Evolutionary conservation across 2,329 filamentous ascomycete genomes (phyloP).

Genomic region (Orbilia brochopaga): DNA sequence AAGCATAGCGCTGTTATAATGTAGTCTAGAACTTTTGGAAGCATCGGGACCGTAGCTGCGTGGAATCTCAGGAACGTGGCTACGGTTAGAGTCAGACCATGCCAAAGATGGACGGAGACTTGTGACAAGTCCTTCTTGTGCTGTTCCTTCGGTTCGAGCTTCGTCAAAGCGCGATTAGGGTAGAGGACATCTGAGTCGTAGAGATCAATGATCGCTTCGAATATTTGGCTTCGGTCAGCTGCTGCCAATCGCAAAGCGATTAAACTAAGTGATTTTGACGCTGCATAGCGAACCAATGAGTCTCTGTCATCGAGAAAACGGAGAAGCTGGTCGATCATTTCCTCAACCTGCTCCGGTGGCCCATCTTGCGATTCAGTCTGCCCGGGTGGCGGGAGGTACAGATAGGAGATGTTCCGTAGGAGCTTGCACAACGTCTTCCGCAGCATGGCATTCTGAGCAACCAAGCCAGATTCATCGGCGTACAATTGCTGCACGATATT

Average conservation of each 20-base stretch:
- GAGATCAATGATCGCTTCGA: slow-evolving; percentile 79
- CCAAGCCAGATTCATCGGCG: slow-evolving; percentile 27
- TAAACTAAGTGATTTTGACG: slow-evolving; percentile 89
- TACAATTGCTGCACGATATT: slow-evolving; percentile 35
- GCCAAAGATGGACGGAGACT: slow-evolving; percentile 66
- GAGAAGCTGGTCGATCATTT: slow-evolving; percentile 79
- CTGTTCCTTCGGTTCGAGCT: slow-evolving; percentile 39
- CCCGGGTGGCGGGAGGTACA: slow-evolving; percentile 36
- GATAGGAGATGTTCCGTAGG: slow-evolving; percentile 37
- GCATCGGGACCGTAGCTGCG: slow-evolving; percentile 52
- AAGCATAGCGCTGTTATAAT: slow-evolving; percentile 77
- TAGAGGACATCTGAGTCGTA: slow-evolving; percentile 69
- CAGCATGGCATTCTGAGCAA: slow-evolving; percentile 43
- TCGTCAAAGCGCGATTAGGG: slow-evolving; percentile 36
- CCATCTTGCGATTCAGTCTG: slow-evolving; percentile 29
- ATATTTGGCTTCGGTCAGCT: slow-evolving; percentile 83
- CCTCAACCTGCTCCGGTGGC: slow-evolving; percentile 65
- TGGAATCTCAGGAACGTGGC: slow-evolving; percentile 55
- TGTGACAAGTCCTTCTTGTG: slow-evolving; percentile 44
- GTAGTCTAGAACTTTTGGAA: slow-evolving; percentile 52
- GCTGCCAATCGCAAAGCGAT: slow-evolving; percentile 79
- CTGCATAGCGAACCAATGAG: slow-evolving; percentile 85
- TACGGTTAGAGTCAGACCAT: slow-evolving; percentile 85
- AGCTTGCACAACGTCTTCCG: slow-evolving; percentile 47
- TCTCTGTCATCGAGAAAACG: slow-evolving; percentile 82